These are phyloP conservation scores for Penicillium decumbens DNA, from an alignment of 2,329 filamentous ascomycete species.

Conservation along the genomic window DNA sequence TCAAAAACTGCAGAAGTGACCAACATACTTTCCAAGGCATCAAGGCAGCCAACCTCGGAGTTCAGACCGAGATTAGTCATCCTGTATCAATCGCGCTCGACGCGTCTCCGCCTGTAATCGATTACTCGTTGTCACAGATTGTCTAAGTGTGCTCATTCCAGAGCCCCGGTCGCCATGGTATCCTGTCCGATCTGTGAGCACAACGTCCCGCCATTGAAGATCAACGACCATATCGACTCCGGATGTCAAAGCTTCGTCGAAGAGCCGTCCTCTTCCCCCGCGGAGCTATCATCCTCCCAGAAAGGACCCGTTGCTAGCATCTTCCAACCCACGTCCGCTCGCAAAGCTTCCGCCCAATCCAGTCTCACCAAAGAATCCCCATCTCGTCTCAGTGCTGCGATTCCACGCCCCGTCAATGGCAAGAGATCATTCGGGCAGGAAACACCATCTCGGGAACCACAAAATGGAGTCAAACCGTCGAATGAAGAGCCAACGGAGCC, in stretches of 20 bases:
- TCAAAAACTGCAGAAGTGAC: background rate
- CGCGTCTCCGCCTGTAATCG: slow-evolving; percentile 4
- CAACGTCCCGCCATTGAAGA: slow-evolving; percentile 51
- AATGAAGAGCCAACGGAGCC: slow-evolving; percentile 36
- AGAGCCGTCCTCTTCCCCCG: slow-evolving; percentile 43
- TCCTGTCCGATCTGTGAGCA: slow-evolving; percentile 78
- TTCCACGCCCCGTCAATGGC: slow-evolving; percentile 25
- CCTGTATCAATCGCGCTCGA: background rate
- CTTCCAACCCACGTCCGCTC: slow-evolving; percentile 51
- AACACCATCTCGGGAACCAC: slow-evolving; percentile 20
- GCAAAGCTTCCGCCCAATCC: slow-evolving; percentile 37
- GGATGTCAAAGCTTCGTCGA: slow-evolving; percentile 66
- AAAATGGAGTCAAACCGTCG: slow-evolving; percentile 22
- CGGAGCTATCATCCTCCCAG: slow-evolving; percentile 34
- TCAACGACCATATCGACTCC: slow-evolving; percentile 89
- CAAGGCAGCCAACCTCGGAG: background rate
- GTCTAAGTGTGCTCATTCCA: background rate
- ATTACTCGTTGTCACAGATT: background rate
- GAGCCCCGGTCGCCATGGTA: slow-evolving; percentile 46
- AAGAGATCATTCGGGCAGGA: slow-evolving; percentile 33
- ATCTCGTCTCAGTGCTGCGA: slow-evolving; percentile 22
- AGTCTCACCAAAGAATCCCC: slow-evolving; percentile 23
- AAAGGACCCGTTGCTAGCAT: slow-evolving; percentile 48
- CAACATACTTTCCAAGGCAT: background rate
- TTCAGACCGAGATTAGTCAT: background rate